Base-by-base conservation (phyloP, 2,329 filamentous ascomycete genomes). In the Hymenoscyphus fructigenus region DNA sequence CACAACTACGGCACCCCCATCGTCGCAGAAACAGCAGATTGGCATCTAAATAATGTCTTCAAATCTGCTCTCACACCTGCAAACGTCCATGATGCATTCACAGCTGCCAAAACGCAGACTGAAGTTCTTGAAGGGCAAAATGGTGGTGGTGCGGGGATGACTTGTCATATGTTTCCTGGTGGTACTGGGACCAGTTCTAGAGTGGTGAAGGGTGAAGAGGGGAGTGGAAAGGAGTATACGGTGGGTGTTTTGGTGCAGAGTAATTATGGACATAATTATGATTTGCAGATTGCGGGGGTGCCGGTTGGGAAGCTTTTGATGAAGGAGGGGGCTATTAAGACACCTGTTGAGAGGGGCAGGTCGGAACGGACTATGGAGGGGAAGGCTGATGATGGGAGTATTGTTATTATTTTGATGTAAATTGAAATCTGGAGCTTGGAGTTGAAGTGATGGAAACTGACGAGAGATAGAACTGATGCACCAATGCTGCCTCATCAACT, bases 141-240 rank as follows among this genome's bases (percentile, higher is more conserved):
- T 1, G 88, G 88, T 2, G 88, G 88, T 20, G 88, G 88, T n/a
- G 87, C 87, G 0, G 87, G 87, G 15, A 89, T 90, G 86, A 81
- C 86, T 44, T 88, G 85, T 71, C 85, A 89, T 70, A 82, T 82
- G 67, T 88, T 86, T 78, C 89, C 90, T 73, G 88, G 86, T 41
- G 88, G 88, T 0, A 91, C 88, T 0, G 88, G 88, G 0, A 87
- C 83, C 0, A 83, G 83, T 69, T 87, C 83, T 58, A 81, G 88
- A 28, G 68, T 85, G 7, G 81, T 90, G n/a, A 75, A 77, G 1
- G 83, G 83, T 0, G 69, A 79, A 28, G 78, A 79, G 56, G 70
- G 63, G 2, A 78, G 79, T 34, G 68, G 72, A 5, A 80, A 76
- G 63, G 75, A 77, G 2, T 90, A 86, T 70, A 88, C 84, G 0